A percentile compares a stretch with the other conserved stretches of the same genome.
phyloP scores from a whole-genome alignment of 2,329 filamentous ascomycete species.

The Pezicula carpinea region DNA sequence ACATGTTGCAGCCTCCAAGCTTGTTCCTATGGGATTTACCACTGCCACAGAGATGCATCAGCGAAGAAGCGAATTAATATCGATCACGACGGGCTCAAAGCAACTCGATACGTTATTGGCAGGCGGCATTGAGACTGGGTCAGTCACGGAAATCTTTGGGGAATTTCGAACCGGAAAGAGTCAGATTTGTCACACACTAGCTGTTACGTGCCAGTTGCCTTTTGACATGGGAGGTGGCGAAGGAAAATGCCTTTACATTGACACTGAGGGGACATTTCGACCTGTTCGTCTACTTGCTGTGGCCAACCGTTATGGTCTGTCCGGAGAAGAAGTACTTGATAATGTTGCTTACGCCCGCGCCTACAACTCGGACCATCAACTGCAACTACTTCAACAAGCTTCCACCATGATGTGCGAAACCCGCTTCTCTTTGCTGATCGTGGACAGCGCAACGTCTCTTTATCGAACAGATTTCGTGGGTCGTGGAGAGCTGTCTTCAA shows the following conservation, averaged over 20 bases:
- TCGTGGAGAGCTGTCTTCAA: constrained; percentile 91
- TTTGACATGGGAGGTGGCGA: constrained; percentile 99
- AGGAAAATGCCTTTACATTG: constrained; percentile 97
- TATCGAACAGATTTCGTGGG: constrained; percentile 96
- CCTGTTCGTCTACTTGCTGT: constrained; percentile 88
- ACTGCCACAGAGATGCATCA: constrained; percentile 99
- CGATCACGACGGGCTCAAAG: constrained; percentile 96
- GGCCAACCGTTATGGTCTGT: constrained; percentile 89
- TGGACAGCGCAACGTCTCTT: constrained; percentile 91
- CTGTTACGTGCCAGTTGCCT: constrained; percentile 93
- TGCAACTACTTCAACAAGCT: constrained; percentile 90
- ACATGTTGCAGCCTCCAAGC: constrained; percentile 67
- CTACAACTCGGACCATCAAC: constrained; percentile 97
- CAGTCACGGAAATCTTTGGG: constrained; percentile 96
- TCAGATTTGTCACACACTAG: constrained; percentile 97
- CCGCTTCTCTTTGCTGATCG: constrained; percentile 89
- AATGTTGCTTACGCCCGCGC: constrained; percentile 97
- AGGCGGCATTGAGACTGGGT: constrained; percentile 93
- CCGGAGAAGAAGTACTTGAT: constrained; percentile 94
- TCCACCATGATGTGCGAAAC: constrained; percentile 99
- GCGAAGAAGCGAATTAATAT: constrained; percentile 92
- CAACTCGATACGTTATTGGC: constrained; percentile 92
- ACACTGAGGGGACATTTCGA: constrained; percentile 95
- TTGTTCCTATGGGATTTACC: constrained; percentile 98
- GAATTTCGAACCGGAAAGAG: constrained; percentile 98